phyloP scores from a whole-genome alignment of 345 rosid species.

The Salix brachista region DNA sequence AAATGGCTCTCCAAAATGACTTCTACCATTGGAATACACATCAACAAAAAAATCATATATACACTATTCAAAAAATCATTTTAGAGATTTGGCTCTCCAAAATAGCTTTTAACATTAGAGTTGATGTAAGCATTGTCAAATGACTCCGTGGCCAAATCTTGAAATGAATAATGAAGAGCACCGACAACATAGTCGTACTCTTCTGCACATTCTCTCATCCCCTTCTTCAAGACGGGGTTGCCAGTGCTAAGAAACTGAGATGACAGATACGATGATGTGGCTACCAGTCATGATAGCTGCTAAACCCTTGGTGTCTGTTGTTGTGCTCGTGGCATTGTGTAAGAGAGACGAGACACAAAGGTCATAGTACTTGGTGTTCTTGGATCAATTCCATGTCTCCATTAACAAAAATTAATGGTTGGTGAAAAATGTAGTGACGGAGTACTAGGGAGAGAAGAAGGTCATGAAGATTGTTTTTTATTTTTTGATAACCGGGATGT shows the following conservation, averaged over 20 bases:
- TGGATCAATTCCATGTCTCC: neutral
- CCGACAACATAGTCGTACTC: conserved; percentile 56
- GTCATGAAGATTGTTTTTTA: neutral
- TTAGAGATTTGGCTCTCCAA: too few relatives aligned
- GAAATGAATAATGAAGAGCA: conserved; percentile 45
- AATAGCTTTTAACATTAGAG: too few relatives aligned
- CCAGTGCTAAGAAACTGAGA: conserved; percentile 30
- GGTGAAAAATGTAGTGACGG: neutral
- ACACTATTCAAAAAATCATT: too few relatives aligned
- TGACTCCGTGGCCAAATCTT: conserved; percentile 46
- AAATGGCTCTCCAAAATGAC: too few relatives aligned
- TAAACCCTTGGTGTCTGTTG: conserved; percentile 27
- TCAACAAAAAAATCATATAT: too few relatives aligned
- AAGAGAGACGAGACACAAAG: too few relatives aligned
- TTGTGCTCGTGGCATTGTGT: too few relatives aligned
- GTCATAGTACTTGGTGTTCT: too few relatives aligned
- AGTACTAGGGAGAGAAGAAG: conserved; percentile 20
- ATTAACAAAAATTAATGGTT: neutral
- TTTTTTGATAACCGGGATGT: too few relatives aligned
- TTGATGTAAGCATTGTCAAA: conserved; percentile 29
- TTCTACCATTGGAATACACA: too few relatives aligned
- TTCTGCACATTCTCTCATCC: conserved; percentile 53
- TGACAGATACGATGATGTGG: conserved; percentile 56
- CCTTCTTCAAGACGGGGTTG: conserved; percentile 33
- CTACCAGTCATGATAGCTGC: conserved; percentile 51